phyloP scores from a whole-genome alignment of 176 grass and related monocot genomes.

The Hordeum vulgare region DNA sequence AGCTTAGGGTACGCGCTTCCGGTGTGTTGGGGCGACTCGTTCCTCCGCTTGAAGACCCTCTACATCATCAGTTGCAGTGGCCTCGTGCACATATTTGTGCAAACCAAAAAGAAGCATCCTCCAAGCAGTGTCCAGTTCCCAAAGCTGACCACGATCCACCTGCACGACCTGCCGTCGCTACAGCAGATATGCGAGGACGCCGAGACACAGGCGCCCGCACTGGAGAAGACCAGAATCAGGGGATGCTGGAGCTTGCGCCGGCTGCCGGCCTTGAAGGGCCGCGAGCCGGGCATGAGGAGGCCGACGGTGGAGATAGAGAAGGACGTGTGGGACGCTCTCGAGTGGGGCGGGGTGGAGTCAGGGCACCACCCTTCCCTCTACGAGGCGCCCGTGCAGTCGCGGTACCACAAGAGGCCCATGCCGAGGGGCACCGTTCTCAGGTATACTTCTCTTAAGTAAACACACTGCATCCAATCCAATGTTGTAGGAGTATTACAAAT shows the following conservation, averaged over 20 bases:
- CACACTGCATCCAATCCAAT: too few species aligned
- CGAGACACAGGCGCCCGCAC: not conserved
- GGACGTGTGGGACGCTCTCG: not conserved
- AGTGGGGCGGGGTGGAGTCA: not conserved
- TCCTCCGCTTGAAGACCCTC: not conserved
- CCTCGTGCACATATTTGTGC: not conserved
- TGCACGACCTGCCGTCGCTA: not conserved
- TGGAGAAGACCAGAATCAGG: not conserved
- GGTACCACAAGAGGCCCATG: not conserved
- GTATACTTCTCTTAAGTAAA: not conserved
- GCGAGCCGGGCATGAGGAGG: not conserved
- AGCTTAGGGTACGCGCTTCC: not conserved
- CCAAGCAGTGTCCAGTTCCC: not conserved
- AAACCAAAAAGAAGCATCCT: not conserved
- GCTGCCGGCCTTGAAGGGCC: not conserved
- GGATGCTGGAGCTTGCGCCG: not conserved
- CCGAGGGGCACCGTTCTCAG: not conserved
- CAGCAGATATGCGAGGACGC: too few species aligned
- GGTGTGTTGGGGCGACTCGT: not conserved
- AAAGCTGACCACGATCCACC: not conserved
- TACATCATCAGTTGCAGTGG: constrained; percentile 9
- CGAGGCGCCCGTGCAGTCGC: not conserved
- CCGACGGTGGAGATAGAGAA: not conserved
- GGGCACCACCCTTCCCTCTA: not conserved
- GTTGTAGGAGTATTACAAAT: too few species aligned